Conservation (phyloP, 75 land plant species). For the Gnetum montanum region DNA sequence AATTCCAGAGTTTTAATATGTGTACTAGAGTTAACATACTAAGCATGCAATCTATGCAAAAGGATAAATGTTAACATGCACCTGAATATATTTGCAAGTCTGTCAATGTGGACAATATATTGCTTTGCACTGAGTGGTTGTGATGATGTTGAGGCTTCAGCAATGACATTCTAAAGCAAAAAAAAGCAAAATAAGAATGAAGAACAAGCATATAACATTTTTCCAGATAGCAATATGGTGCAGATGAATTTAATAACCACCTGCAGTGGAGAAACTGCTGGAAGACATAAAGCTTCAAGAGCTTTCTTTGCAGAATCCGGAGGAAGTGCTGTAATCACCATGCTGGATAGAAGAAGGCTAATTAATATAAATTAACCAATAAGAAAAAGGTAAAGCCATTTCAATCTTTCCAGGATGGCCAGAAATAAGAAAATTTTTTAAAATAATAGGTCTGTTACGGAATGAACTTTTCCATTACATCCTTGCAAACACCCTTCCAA, state of each 20-base stretch:
- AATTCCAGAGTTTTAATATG: background rate
- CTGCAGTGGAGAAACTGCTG: conserved; percentile 68
- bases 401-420: too few relatives aligned
- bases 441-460: too few relatives aligned
- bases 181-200: background rate
- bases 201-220: too few relatives aligned
- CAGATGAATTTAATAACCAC: too few relatives aligned
- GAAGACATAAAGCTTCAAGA: conserved; percentile 63
- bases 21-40: background rate
- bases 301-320: conserved; percentile 65
- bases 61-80: background rate
- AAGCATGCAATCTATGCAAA: background rate
- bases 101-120: conserved; percentile 77
- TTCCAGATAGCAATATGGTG: too few relatives aligned
- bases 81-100: conserved; percentile 87
- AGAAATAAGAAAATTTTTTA: too few relatives aligned
- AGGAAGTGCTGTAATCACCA: conserved; percentile 85
- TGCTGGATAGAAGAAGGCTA: conserved; percentile 40
- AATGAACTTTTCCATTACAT: too few relatives aligned
- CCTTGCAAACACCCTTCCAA: too few relatives aligned
- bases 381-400: background rate
- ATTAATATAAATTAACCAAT: conserved; percentile 1
- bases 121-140: conserved; percentile 59
- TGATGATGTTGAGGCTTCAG: conserved; percentile 52
- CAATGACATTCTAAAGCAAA: conserved; percentile 47